Percentiles rank a stretch among this genome's conserved stretches.
These are phyloP conservation scores for Penicillium sclerotigenum DNA, from an alignment of 2,329 filamentous ascomycete genomes.

Conservation along the genomic window DNA sequence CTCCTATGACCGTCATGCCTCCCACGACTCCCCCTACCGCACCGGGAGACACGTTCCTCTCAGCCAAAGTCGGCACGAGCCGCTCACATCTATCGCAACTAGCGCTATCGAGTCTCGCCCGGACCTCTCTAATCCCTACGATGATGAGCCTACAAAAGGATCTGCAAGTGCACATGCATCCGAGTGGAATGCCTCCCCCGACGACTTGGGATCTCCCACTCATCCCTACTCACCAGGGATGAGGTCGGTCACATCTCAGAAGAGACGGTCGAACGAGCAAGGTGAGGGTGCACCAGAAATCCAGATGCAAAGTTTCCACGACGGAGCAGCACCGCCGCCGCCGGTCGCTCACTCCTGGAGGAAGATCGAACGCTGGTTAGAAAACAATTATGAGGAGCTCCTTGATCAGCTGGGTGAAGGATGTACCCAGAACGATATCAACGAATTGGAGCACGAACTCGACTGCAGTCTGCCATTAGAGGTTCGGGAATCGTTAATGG, in stretches of 20 bases:
- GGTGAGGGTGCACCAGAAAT: slow-evolving; percentile 79
- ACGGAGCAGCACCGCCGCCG: slow-evolving; percentile 84
- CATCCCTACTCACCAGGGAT: slow-evolving; percentile 87
- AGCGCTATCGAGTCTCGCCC: slow-evolving; percentile 80
- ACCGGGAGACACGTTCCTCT: slow-evolving; percentile 87
- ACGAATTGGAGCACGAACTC: slow-evolving; percentile 92
- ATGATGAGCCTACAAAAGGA: slow-evolving; percentile 63
- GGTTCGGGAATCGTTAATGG: slow-evolving; percentile 82
- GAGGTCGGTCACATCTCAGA: slow-evolving; percentile 69
- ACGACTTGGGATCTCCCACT: slow-evolving; percentile 54
- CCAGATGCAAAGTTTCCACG: slow-evolving; percentile 92
- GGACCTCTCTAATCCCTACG: slow-evolving; percentile 76
- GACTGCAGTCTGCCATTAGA: slow-evolving; percentile 93
- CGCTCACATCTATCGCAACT: slow-evolving; percentile 83
- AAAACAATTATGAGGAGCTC: slow-evolving; percentile 92
- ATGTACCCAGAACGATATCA: slow-evolving; percentile 89
- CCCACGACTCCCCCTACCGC: slow-evolving; percentile 87
- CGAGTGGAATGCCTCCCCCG: slow-evolving; percentile 59
- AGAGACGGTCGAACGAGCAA: slow-evolving; percentile 57
- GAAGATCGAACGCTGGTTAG: slow-evolving; percentile 89
- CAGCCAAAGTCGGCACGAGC: slow-evolving; percentile 73
- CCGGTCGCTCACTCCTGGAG: slow-evolving; percentile 87
- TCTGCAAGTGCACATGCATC: slow-evolving; percentile 57
- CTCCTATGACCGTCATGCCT: slow-evolving; percentile 78
- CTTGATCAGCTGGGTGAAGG: slow-evolving; percentile 91